phyloP scores from a whole-genome alignment of 2,329 filamentous ascomycete genomes.

The Aspergillus fijiensis region DNA sequence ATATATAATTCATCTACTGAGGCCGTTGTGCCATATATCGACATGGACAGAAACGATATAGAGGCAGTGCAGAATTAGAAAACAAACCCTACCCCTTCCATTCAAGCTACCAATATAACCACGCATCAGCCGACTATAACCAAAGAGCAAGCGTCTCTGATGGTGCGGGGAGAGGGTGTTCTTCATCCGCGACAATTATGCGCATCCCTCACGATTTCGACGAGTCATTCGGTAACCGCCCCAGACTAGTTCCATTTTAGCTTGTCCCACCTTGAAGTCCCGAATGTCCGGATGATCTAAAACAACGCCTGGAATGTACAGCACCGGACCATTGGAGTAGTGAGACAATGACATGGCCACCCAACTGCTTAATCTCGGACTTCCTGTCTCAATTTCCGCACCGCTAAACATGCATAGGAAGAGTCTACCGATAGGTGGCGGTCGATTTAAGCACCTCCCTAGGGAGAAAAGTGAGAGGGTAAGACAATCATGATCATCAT shows the following conservation, averaged over 20 bases:
- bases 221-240: conserved; percentile 7
- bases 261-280: conserved; percentile 20
- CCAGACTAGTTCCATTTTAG: conserved; percentile 8
- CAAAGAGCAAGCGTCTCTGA: background rate
- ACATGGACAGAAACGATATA: background rate
- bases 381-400: background rate
- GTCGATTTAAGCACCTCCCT: background rate
- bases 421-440: conserved; percentile 1
- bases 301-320: conserved; percentile 19
- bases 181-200: conserved; percentile 13
- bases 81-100: background rate
- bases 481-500: background rate
- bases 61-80: background rate
- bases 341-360: conserved; percentile 8
- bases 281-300: conserved; percentile 26
- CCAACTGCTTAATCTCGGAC: conserved; percentile 1
- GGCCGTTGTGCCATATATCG: background rate
- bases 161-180: conserved; percentile 4
- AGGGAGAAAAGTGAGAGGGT: background rate
- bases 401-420: background rate
- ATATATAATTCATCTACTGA: background rate
- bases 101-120: background rate
- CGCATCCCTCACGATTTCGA: conserved; percentile 8
- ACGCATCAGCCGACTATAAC: background rate
- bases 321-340: background rate